A percentile compares a stretch with the other conserved stretches of the same genome.
Evolutionary conservation across 345 rosid species (phyloP).

Genomic region (Populus pruinosa): DNA sequence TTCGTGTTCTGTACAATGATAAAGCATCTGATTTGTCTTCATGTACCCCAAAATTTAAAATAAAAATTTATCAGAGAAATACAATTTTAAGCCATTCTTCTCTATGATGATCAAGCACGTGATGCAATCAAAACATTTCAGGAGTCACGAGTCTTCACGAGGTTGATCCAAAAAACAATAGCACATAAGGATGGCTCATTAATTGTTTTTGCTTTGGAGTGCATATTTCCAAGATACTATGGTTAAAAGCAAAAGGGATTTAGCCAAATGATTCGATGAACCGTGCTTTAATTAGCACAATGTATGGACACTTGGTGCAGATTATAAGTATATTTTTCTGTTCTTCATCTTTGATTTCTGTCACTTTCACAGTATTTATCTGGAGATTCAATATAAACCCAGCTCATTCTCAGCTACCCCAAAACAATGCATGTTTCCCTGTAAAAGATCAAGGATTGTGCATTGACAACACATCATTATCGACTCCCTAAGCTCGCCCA

Average conservation of each 20-base stretch:
- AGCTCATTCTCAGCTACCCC: background rate
- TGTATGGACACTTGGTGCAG: background rate
- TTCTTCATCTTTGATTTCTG: background rate
- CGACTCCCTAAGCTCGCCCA: background rate
- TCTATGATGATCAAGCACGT: background rate
- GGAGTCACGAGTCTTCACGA: background rate
- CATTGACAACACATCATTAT: constrained; percentile 7
- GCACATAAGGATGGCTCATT: background rate
- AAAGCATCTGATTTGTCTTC: background rate
- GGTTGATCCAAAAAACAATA: background rate
- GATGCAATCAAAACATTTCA: background rate
- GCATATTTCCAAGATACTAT: background rate
- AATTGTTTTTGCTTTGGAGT: background rate
- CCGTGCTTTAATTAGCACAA: too few species aligned
- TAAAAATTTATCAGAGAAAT: background rate
- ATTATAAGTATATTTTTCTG: too few species aligned
- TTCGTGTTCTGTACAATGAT: too few species aligned
- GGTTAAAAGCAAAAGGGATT: background rate
- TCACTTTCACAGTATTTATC: background rate
- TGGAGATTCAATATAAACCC: background rate
- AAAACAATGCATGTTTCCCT: background rate
- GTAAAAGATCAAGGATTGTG: background rate
- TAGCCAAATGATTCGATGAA: too few species aligned
- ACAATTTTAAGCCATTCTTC: background rate
- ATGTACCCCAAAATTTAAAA: background rate